phyloP scores from a whole-genome alignment of 192 early-diverging fungal species.

The Rhizophagus clarus region DNA sequence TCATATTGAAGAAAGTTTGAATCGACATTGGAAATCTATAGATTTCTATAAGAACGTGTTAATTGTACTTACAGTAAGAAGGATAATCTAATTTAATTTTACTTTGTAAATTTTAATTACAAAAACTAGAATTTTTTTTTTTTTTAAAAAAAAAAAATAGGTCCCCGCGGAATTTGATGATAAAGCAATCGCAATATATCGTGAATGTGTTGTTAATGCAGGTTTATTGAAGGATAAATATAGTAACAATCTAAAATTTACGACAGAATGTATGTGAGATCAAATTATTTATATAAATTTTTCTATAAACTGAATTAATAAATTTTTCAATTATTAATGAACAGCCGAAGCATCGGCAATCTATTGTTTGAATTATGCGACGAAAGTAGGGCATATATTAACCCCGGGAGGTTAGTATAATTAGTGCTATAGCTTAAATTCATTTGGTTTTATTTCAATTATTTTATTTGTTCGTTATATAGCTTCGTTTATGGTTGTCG shows the following conservation, averaged over 20 bases:
- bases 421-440: not conserved
- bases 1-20: not conserved
- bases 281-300: too few species aligned
- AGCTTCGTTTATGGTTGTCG: slow-evolving; percentile 56
- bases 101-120: too few species aligned
- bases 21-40: not conserved
- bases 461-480: not conserved
- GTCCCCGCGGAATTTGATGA: not conserved
- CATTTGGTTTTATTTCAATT: not conserved
- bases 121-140: too few species aligned
- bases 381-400: too few species aligned
- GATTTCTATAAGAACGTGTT: not conserved
- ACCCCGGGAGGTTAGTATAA: not conserved
- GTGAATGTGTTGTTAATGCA: not conserved
- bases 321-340: too few species aligned
- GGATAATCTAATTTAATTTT: too few species aligned
- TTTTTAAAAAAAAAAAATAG: too few species aligned
- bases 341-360: slow-evolving; percentile 17
- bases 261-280: too few species aligned
- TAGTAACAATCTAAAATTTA: too few species aligned
- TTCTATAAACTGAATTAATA: too few species aligned
- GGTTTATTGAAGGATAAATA: not conserved
- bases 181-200: not conserved
- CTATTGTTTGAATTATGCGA: slow-evolving; percentile 10
- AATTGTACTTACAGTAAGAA: not conserved